Evolutionary conservation across 768 basidiomycete species (phyloP).

Genomic region (Rhodotorula taiwanensis): DNA sequence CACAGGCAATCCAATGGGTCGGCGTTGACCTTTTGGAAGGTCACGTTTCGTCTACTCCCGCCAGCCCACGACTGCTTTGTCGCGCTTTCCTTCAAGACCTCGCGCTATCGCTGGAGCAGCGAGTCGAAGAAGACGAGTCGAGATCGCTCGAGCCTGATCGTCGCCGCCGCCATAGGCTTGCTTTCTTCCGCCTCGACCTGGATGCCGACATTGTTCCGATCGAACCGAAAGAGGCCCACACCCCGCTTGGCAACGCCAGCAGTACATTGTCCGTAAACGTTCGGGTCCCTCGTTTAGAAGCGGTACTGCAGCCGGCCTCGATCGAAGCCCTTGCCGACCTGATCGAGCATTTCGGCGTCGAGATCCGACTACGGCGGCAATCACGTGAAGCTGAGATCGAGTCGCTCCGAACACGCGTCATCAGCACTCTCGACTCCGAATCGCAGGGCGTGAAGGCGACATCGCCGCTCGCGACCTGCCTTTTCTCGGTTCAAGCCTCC

Average conservation of each 20-base stretch:
- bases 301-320: conserved; percentile 89
- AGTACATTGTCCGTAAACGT: too few relatives aligned
- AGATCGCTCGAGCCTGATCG: neutral
- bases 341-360: conserved; percentile 62
- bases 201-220: conserved; percentile 44
- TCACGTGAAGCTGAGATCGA: conserved; percentile 69
- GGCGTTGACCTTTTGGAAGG: conserved; percentile 71
- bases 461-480: conserved; percentile 46
- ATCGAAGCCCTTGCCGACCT: conserved; percentile 86
- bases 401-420: conserved; percentile 59
- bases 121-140: neutral
- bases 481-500: conserved; percentile 46
- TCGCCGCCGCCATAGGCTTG: conserved; percentile 61
- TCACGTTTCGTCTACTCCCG: conserved; percentile 45
- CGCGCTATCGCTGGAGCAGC: conserved; percentile 72
- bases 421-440: conserved; percentile 62
- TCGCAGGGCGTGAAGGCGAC: conserved; percentile 23
- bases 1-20: conserved; percentile 63
- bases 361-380: conserved; percentile 65
- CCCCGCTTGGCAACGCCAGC: too few relatives aligned
- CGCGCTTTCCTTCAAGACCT: conserved; percentile 65
- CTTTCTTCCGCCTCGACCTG: conserved; percentile 77
- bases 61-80: conserved; percentile 55
- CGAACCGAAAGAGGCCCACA: conserved; percentile 7
- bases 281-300: conserved; percentile 68